These are phyloP conservation scores for Ganoderma meredithae DNA, from an alignment of 1,284 basidiomycete genomes.

Conservation along the genomic window DNA sequence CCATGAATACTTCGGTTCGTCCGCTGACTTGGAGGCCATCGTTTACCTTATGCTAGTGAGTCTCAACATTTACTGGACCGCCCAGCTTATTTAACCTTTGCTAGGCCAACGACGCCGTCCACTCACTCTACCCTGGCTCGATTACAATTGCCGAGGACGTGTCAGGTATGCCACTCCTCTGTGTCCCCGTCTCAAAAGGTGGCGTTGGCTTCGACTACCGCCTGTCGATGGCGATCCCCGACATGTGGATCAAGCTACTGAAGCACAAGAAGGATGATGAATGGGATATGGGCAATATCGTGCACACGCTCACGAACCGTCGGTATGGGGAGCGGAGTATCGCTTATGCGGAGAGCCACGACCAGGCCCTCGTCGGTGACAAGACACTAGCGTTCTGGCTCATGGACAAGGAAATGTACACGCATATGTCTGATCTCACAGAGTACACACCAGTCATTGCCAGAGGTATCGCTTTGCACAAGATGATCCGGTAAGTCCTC, in stretches of 20 bases:
- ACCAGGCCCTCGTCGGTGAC: conserved; percentile 97
- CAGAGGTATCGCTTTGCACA: conserved; percentile 92
- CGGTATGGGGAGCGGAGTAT: conserved; percentile 91
- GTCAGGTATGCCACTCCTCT: conserved; percentile 97
- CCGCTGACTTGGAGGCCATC: conserved; percentile 89
- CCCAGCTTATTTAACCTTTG: not conserved
- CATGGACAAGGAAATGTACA: conserved; percentile 99
- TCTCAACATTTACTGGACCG: conserved; percentile 24
- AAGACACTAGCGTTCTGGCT: conserved; percentile 99
- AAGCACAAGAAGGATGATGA: conserved; percentile 91
- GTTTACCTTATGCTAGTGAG: conserved; percentile 96
- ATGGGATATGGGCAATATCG: conserved; percentile 91
- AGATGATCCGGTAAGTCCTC: conserved; percentile 88
- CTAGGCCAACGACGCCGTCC: conserved; percentile 93
- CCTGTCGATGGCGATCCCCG: conserved; percentile 96
- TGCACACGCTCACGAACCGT: conserved; percentile 91
- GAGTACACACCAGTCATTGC: conserved; percentile 89
- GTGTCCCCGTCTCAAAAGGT: conserved; percentile 81
- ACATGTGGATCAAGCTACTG: conserved; percentile 99
- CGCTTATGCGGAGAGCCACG: conserved; percentile 96
- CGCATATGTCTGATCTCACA: conserved; percentile 93
- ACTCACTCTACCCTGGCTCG: conserved; percentile 78
- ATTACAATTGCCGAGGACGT: conserved; percentile 98
- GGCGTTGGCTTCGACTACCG: conserved; percentile 98
- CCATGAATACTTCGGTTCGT: conserved; percentile 95